These are phyloP conservation scores for Candida endomychidarum DNA, from an alignment of 805 yeast species.

Conservation along the genomic window DNA sequence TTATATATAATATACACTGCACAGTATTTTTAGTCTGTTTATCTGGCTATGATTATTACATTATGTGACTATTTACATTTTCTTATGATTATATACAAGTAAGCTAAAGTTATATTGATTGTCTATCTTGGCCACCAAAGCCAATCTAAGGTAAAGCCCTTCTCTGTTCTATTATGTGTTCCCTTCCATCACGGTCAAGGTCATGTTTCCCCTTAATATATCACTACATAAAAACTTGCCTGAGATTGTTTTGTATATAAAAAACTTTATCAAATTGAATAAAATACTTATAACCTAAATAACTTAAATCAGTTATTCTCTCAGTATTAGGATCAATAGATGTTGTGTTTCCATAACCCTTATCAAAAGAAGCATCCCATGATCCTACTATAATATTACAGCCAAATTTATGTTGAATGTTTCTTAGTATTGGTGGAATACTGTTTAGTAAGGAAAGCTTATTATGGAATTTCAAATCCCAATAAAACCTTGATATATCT, in stretches of 20 bases:
- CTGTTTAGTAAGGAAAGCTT: not conserved
- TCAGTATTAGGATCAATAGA: not conserved
- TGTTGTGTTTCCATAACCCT: constrained; percentile 20
- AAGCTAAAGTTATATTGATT: too few species aligned
- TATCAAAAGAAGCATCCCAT: constrained; percentile 29
- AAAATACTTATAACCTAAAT: constrained; percentile 1
- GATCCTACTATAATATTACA: constrained; percentile 29
- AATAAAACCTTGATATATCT: constrained; percentile 32
- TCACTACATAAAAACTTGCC: too few species aligned
- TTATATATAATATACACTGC: not conserved
- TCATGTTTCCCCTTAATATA: not conserved
- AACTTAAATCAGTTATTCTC: not conserved
- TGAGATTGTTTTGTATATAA: too few species aligned
- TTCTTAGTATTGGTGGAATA: constrained; percentile 1
- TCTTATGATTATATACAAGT: too few species aligned
- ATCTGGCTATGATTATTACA: too few species aligned
- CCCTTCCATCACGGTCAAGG: too few species aligned
- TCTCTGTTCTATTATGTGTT: too few species aligned
- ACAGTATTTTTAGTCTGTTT: too few species aligned
- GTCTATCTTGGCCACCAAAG: too few species aligned
- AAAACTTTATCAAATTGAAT: constrained; percentile 2
- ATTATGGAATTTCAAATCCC: constrained; percentile 23
- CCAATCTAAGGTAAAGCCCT: too few species aligned
- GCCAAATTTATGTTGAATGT: constrained; percentile 17
- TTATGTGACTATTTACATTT: too few species aligned